Base-by-base conservation (phyloP, 1,284 basidiomycete species). In the Apiotrichum akiyoshidainum region DNA sequence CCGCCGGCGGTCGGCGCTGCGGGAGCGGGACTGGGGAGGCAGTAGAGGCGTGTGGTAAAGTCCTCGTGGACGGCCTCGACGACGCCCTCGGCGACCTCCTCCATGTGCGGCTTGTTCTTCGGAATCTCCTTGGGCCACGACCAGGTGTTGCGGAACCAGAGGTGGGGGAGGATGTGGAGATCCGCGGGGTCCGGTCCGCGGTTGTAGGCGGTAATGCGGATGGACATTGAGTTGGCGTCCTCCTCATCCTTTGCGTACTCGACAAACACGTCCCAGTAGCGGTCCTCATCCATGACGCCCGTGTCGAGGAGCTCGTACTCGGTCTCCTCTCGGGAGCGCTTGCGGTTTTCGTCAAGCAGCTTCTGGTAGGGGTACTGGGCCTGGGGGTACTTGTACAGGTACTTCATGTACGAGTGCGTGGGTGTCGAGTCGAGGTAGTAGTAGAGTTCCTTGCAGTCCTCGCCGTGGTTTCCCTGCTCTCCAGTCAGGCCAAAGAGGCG, bases 341-440 rank as follows among this genome's bases (percentile, higher is more conserved):
- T 85, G 66, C 85, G 80, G 71, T 88, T 94, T 80, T 98, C 93
- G 53, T 83, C 80, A 16, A 94, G 88, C 54, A 99, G 85, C 66
- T 96, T 84, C 73, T 97, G 92, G 79, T 99, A 99, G 0, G 95
- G 95, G 79, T 85, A 99, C 47, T 83, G 82, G 65, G 85, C 82
- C 78, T 99, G 95, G 16, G 95, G 94, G 71, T 98, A 98, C 78
- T 98, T 98, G 86, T 97, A 97, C 60, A 97, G 81, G 79, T 89
- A 95, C 79, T 98, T 99, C 95, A 98, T 98, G 84, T 98, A 99
- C 35, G 92, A 95, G 76, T 99, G 95, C 1, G 94, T 97, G 21
- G 95, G 95, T 0, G 95, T 96, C 54, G 91, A 96, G 79, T 98
- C 95, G 66, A 99, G 85, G 78, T 99, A 98, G 76, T 94, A 99